Conservation (phyloP, 2,329 filamentous ascomycete genomes). For the Pseudogymnoascus sp. region DNA sequence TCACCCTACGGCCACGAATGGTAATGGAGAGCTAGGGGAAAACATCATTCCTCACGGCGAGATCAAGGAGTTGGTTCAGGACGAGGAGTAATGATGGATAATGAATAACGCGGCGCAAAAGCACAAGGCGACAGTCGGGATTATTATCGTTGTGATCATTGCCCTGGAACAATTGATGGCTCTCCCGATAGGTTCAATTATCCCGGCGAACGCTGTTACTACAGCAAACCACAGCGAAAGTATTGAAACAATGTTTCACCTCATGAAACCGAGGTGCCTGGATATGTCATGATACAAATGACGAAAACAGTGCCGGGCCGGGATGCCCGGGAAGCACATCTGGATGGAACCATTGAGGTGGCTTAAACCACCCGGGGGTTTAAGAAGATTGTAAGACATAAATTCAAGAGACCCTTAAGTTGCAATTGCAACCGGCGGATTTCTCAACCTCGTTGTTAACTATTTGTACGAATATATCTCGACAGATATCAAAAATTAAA, state of each 20-base stretch:
- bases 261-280: slow-evolving; percentile 11
- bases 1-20: slow-evolving; percentile 20
- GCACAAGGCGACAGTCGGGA: neutral
- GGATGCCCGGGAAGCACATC: neutral
- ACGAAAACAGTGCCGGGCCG: slow-evolving; percentile 7
- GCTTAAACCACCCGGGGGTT: slow-evolving; percentile 3
- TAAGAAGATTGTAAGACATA: slow-evolving; percentile 6
- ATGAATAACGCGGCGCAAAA: neutral
- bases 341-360: slow-evolving; percentile 3
- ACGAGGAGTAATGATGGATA: slow-evolving; percentile 38
- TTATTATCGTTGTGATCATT: neutral
- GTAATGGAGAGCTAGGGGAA: slow-evolving; percentile 37
- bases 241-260: slow-evolving; percentile 11
- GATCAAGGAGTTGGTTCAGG: slow-evolving; percentile 61
- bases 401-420: slow-evolving; percentile 1
- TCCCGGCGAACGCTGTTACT: neutral
- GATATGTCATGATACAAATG: slow-evolving; percentile 5
- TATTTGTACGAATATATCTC: neutral
- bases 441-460: neutral
- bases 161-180: neutral
- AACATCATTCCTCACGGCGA: slow-evolving; percentile 36
- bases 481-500: neutral
- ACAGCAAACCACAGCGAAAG: slow-evolving; percentile 4
- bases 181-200: slow-evolving; percentile 2
- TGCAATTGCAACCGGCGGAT: slow-evolving; percentile 4